These are phyloP conservation scores for Neurospora discreta DNA, from an alignment of 495 filamentous ascomycete genomes.

Conservation along the genomic window DNA sequence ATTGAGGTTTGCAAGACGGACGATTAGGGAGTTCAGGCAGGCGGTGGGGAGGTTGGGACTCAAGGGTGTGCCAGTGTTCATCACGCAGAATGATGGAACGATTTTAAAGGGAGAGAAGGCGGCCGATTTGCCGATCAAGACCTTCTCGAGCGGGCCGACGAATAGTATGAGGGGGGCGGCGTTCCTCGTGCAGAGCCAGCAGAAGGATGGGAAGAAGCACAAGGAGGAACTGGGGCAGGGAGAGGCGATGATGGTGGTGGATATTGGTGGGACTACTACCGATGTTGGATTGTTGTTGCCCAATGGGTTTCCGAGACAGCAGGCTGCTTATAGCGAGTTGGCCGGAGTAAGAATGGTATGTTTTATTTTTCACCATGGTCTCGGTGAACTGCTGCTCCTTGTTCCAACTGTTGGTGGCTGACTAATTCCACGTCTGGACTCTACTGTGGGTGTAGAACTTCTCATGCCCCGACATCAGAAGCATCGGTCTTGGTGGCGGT, in stretches of 20 bases:
- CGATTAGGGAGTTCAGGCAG: conserved; percentile 36
- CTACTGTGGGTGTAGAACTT: conserved; percentile 22
- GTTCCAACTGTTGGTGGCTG: background rate
- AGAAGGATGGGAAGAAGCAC: background rate
- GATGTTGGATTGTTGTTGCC: conserved; percentile 32
- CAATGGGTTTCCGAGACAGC: conserved; percentile 36
- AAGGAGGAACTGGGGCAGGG: background rate
- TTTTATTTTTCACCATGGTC: background rate
- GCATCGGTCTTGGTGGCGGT: conserved; percentile 44
- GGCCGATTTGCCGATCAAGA: conserved; percentile 39
- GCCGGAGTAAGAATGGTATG: conserved; percentile 31
- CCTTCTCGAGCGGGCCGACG: conserved; percentile 43
- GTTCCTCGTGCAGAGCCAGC: conserved; percentile 26
- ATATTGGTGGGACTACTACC: conserved; percentile 41
- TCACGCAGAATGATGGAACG: conserved; percentile 48
- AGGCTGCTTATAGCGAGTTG: conserved; percentile 30
- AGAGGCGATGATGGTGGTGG: conserved; percentile 34
- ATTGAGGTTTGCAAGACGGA: conserved; percentile 36
- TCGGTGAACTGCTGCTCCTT: background rate
- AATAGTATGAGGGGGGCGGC: conserved; percentile 49
- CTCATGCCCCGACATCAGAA: conserved; percentile 36
- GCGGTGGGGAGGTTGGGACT: conserved; percentile 36
- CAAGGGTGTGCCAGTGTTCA: conserved; percentile 35
- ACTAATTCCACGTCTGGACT: background rate
- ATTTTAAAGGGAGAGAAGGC: conserved; percentile 37